Evolutionary conservation across 2,329 filamentous ascomycete species (phyloP).

Genomic region (Grosmannia serpens): DNA sequence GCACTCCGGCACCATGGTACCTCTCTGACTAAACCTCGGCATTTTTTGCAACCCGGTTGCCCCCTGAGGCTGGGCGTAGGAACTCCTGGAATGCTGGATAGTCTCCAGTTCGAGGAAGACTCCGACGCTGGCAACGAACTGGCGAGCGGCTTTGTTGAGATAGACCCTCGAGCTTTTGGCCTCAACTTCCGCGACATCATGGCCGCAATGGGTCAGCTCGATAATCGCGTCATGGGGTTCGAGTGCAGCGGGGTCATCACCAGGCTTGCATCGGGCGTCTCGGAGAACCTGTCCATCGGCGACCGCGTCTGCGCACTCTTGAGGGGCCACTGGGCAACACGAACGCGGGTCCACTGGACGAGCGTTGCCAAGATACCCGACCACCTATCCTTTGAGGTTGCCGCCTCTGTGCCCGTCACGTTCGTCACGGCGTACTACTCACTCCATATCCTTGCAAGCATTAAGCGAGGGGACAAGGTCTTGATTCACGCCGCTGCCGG

Average conservation of each 20-base stretch:
- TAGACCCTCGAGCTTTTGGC: constrained; percentile 18
- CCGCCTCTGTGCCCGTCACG: constrained; percentile 26
- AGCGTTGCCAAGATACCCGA: not conserved
- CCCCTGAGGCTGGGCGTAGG: constrained; percentile 9
- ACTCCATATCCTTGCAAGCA: constrained; percentile 25
- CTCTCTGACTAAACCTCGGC: not conserved
- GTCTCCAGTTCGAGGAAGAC: constrained; percentile 15
- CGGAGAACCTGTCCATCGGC: constrained; percentile 16
- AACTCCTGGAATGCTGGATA: constrained; percentile 16
- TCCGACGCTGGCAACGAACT: not conserved
- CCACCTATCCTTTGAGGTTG: not conserved
- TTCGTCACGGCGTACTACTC: constrained; percentile 30
- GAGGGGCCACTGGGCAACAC: not conserved
- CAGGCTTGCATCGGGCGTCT: constrained; percentile 10
- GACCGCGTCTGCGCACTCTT: constrained; percentile 17
- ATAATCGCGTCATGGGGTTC: constrained; percentile 12
- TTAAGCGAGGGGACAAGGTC: constrained; percentile 26
- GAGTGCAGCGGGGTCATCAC: constrained; percentile 18
- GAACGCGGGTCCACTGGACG: not conserved
- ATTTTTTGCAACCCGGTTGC: constrained; percentile 5
- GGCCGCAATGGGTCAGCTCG: constrained; percentile 15
- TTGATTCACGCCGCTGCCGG: constrained; percentile 28
- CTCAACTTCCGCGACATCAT: constrained; percentile 26
- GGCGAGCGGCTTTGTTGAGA: constrained; percentile 15
- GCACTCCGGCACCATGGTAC: not conserved